Percentiles rank a stretch among this genome's conserved stretches.
Evolutionary conservation across 345 rosid genomes (phyloP).

Genomic region (Citrus cavaleriei): DNA sequence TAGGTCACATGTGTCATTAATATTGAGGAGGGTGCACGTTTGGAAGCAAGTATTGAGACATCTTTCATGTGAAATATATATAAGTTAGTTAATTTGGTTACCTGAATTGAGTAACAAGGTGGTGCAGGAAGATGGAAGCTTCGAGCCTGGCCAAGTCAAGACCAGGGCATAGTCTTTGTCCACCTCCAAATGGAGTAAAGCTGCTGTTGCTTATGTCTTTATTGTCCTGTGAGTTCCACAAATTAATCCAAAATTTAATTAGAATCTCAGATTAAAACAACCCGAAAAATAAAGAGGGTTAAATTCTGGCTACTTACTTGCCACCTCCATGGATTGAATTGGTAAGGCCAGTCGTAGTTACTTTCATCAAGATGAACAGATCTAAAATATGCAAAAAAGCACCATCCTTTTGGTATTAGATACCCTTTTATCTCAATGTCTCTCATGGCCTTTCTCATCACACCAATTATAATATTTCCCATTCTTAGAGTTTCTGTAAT

Average conservation of each 20-base stretch:
- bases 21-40: not conserved
- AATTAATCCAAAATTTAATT: not conserved
- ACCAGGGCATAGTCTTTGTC: conserved; percentile 93
- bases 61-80: too few species aligned
- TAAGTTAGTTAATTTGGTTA: conserved; percentile 16
- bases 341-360: conserved; percentile 74
- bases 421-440: conserved; percentile 80
- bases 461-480: conserved; percentile 88
- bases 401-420: conserved; percentile 93
- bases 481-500: conserved; percentile 86
- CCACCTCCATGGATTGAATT: conserved; percentile 98
- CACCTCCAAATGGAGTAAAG: conserved; percentile 97
- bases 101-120: conserved; percentile 86
- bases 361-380: conserved; percentile 92
- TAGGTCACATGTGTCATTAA: not conserved
- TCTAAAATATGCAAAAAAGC: conserved; percentile 76
- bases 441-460: conserved; percentile 85
- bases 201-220: conserved; percentile 43
- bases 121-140: conserved; percentile 84
- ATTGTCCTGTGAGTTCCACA: conserved; percentile 37
- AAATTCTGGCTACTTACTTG: conserved; percentile 45
- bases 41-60: too few species aligned
- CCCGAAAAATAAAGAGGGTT: not conserved
- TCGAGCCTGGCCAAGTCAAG: conserved; percentile 93
- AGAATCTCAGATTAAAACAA: not conserved